A percentile compares a stretch with the other conserved stretches of the same genome.
Conservation (phyloP, 768 basidiomycete genomes). For the Pleurotus sapidus region DNA sequence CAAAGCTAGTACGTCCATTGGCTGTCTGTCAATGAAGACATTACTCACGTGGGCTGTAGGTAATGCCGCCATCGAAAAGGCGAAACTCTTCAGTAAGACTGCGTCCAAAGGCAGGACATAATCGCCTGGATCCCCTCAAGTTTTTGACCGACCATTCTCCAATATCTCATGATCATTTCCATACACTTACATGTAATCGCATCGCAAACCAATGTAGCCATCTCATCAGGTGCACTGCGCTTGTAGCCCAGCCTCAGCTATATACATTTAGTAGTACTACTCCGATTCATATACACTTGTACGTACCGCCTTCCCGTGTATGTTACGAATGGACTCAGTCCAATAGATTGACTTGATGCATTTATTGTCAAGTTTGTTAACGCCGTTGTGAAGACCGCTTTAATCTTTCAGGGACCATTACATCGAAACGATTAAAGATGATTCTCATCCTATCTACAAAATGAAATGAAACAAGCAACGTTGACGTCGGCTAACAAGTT, state of each 20-base stretch:
- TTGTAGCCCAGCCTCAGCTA: background rate
- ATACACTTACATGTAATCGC: background rate
- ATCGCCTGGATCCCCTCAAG: constrained; percentile 4
- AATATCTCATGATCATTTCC: background rate
- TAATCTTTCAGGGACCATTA: too few relatives aligned
- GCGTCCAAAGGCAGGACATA: constrained; percentile 68
- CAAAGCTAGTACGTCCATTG: constrained; percentile 60
- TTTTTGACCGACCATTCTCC: background rate
- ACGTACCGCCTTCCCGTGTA: too few relatives aligned
- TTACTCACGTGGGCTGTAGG: constrained; percentile 35
- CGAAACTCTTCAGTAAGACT: constrained; percentile 88
- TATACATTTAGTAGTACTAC: too few relatives aligned
- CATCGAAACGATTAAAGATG: too few relatives aligned
- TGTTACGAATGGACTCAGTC: too few relatives aligned
- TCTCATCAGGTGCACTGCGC: background rate
- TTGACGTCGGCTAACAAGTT: background rate
- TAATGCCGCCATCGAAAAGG: constrained; percentile 87
- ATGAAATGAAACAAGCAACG: background rate
- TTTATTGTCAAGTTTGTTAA: too few relatives aligned
- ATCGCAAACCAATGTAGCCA: constrained; percentile 3
- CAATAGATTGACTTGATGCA: too few relatives aligned
- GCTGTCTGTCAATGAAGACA: too few relatives aligned
- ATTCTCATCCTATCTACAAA: too few relatives aligned
- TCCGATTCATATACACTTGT: too few relatives aligned
- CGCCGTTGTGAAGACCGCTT: too few relatives aligned